These are phyloP conservation scores for Skeletonema tropicum DNA, from an alignment of 108 stramenopile species.

Conservation along the genomic window DNA sequence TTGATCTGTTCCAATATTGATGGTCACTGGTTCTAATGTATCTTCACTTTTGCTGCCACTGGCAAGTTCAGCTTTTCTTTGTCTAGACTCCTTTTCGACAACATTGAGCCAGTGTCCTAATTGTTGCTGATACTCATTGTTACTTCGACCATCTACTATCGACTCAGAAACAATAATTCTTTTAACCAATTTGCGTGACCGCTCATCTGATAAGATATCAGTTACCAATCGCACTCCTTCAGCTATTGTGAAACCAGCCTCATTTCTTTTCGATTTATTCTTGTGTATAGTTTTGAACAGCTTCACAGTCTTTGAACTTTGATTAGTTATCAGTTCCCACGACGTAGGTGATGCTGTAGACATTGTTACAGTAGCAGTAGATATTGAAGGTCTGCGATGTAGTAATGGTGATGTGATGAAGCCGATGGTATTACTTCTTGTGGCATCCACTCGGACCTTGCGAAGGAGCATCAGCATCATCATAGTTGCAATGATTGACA, in stretches of 20 bases:
- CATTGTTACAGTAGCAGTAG: neutral
- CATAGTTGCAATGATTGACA: neutral
- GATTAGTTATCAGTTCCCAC: slow-evolving; percentile 47
- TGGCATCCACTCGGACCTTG: neutral
- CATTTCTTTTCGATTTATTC: slow-evolving; percentile 71
- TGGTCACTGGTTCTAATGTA: slow-evolving; percentile 4
- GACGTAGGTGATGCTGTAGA: slow-evolving; percentile 12
- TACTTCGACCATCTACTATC: slow-evolving; percentile 18
- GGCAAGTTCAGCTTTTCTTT: slow-evolving; percentile 18
- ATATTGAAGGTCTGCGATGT: neutral
- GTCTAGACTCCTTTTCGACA: slow-evolving; percentile 31
- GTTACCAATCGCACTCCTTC: slow-evolving; percentile 85
- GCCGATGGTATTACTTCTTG: neutral
- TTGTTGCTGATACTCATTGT: slow-evolving; percentile 19
- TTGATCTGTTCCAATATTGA: slow-evolving; percentile 60
- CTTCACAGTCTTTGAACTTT: slow-evolving; percentile 76
- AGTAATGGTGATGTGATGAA: neutral
- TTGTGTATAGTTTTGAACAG: slow-evolving; percentile 61
- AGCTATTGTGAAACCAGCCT: slow-evolving; percentile 67
- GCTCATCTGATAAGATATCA: slow-evolving; percentile 72
- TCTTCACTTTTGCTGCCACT: neutral
- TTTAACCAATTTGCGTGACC: slow-evolving; percentile 59
- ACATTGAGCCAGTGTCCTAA: slow-evolving; percentile 30
- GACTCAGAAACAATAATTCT: slow-evolving; percentile 67
- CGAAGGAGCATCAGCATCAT: neutral